These are phyloP conservation scores for Cytauxzoon felis DNA, from an alignment of 169 alveolate species.

Conservation along the genomic window DNA sequence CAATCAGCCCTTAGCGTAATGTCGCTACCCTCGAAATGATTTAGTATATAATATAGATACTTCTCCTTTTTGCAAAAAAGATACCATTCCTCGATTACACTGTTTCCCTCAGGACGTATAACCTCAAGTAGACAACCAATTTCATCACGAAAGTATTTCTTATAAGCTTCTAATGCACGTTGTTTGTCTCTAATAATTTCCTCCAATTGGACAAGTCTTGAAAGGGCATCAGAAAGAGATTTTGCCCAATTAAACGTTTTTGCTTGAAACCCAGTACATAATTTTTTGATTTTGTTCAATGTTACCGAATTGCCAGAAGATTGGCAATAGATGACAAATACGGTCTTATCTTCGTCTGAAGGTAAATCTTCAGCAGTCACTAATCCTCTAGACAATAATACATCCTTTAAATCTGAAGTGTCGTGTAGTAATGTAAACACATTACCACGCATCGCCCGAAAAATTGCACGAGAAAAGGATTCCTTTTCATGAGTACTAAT, in stretches of 20 bases:
- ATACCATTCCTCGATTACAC: slow-evolving; percentile 89
- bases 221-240: slow-evolving; percentile 63
- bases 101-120: slow-evolving; percentile 80
- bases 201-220: slow-evolving; percentile 71
- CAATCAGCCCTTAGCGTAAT: slow-evolving; percentile 91
- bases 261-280: slow-evolving; percentile 88
- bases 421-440: slow-evolving; percentile 88
- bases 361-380: slow-evolving; percentile 46
- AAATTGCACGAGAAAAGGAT: slow-evolving; percentile 90
- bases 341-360: slow-evolving; percentile 71
- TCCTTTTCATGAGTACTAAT: slow-evolving; percentile 85
- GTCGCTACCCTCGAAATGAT: slow-evolving; percentile 88
- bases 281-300: slow-evolving; percentile 83
- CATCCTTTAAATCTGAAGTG: slow-evolving; percentile 72
- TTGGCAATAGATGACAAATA: slow-evolving; percentile 91
- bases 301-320: slow-evolving; percentile 81
- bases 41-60: slow-evolving; percentile 86
- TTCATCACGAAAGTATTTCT: slow-evolving; percentile 81
- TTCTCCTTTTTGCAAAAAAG: slow-evolving; percentile 92
- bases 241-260: slow-evolving; percentile 83
- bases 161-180: slow-evolving; percentile 85
- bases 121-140: slow-evolving; percentile 80
- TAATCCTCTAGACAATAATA: slow-evolving; percentile 43
- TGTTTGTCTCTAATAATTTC: slow-evolving; percentile 81
- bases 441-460: slow-evolving; percentile 96